Evolutionary conservation across 139 green algal species (phyloP), one percentile per base, ranked within the genome.

Genomic region (Diplosphaera chodatii): DNA sequence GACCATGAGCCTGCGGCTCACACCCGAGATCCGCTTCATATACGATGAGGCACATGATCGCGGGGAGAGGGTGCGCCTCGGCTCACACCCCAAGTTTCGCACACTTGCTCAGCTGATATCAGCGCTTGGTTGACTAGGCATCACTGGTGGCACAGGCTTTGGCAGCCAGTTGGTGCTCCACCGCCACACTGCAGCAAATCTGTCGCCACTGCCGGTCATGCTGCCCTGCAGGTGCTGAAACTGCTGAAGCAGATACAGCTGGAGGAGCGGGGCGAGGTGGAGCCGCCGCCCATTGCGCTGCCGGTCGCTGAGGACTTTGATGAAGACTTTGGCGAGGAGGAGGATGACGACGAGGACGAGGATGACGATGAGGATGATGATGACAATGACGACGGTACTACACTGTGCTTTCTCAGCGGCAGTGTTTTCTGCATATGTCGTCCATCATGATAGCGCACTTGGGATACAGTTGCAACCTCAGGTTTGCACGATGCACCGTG

Each of bases 11-110:
- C 80, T 98, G 70, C 82, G 93, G 6, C 75, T 96, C 18, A 91
- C 83, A 0, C 93, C 93, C 4, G 93, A 98, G 72, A 85, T 96
- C 55, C 69, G 93, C 1, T 96, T 98, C 72, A 76, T 96, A 31
- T 75, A 86, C 34, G 92, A 98, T 66, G 88, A 97, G 62, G 83
- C 84, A 0, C 74, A 93, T 28, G 86, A 93, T 64, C 74, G 89
- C 37, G 78, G 71, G 25, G 87, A 91, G 69, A 66, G 87, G 70
- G 80, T 94, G 71, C n/a, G n/a, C n/a, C n/a, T n/a, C n/a, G n/a
- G n/a, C n/a, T n/a, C n/a, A n/a, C n/a, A n/a, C n/a, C n/a, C n/a
- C n/a, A n/a, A n/a, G n/a, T n/a, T n/a, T n/a, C n/a, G n/a, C n/a
- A n/a, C n/a, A n/a, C n/a, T n/a, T n/a, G n/a, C n/a, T n/a, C n/a